Percentiles rank a stretch among this genome's conserved stretches.
Conservation (phyloP, 306 rosid genomes). For the Acacia confusa region DNA sequence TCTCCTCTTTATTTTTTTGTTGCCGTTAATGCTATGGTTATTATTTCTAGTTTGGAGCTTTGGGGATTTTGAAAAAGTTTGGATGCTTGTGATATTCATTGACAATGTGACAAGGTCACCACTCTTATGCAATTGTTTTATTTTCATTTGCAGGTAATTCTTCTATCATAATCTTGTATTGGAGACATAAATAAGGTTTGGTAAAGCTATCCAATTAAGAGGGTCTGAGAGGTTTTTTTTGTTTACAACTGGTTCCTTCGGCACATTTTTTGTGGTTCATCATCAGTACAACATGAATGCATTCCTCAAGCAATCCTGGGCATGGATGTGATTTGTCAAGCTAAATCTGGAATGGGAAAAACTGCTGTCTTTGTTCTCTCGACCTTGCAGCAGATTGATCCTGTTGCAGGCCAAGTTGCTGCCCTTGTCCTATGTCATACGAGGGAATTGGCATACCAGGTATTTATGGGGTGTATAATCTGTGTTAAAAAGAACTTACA, state of each 20-base stretch:
- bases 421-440: slow-evolving; percentile 95
- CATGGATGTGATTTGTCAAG: slow-evolving; percentile 99
- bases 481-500: not conserved
- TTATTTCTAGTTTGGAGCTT: not conserved
- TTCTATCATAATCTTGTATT: slow-evolving; percentile 61
- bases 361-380: slow-evolving; percentile 99
- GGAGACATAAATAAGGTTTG: slow-evolving; percentile 67
- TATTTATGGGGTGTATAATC: slow-evolving; percentile 14
- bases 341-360: slow-evolving; percentile 99
- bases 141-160: slow-evolving; percentile 72
- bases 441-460: slow-evolving; percentile 97
- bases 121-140: not conserved
- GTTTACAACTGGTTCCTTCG: slow-evolving; percentile 76
- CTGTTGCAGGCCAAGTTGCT: slow-evolving; percentile 94
- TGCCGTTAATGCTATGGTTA: not conserved
- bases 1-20: not conserved
- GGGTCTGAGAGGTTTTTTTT: slow-evolving; percentile 67
- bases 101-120: not conserved
- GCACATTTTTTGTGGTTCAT: slow-evolving; percentile 76
- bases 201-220: slow-evolving; percentile 60
- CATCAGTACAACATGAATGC: slow-evolving; percentile 99
- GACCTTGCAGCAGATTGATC: slow-evolving; percentile 93
- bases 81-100: not conserved
- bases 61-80: not conserved
- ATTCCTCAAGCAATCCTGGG: slow-evolving; percentile 99